A percentile compares a stretch with the other conserved stretches of the same genome.
These are phyloP conservation scores for Penicillium vulpinum DNA, from an alignment of 2,329 filamentous ascomycete species.

Conservation along the genomic window DNA sequence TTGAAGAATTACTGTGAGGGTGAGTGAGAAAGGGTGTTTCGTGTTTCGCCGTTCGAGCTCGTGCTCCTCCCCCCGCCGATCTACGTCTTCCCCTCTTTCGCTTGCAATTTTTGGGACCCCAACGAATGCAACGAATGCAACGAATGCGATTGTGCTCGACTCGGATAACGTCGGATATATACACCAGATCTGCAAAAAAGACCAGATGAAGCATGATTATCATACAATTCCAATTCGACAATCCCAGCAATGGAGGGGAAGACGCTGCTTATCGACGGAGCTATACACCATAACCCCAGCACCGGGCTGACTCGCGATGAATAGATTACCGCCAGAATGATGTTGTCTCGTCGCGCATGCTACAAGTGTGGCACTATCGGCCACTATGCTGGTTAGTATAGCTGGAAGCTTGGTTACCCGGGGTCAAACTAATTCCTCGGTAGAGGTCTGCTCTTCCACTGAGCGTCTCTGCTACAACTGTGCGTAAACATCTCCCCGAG, in stretches of 20 bases:
- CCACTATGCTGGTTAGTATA: slow-evolving; percentile 57
- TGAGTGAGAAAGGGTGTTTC: slow-evolving; percentile 23
- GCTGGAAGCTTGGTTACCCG: neutral
- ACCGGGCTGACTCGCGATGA: slow-evolving; percentile 18
- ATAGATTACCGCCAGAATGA: slow-evolving; percentile 57
- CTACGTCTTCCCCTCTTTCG: slow-evolving; percentile 12
- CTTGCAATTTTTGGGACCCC: slow-evolving; percentile 5
- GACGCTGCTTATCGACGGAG: slow-evolving; percentile 4
- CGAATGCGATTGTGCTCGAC: neutral
- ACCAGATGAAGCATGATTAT: neutral
- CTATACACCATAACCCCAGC: slow-evolving; percentile 3
- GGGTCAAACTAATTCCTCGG: slow-evolving; percentile 32
- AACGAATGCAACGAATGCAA: slow-evolving; percentile 1
- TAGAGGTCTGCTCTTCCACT: slow-evolving; percentile 94
- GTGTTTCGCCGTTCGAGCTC: slow-evolving; percentile 6
- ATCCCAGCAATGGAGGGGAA: slow-evolving; percentile 8
- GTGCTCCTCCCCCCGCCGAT: slow-evolving; percentile 9
- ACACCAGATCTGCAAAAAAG: neutral
- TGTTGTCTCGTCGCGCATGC: slow-evolving; percentile 80
- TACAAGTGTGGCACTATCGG: slow-evolving; percentile 78
- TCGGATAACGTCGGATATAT: neutral
- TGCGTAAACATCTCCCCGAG: slow-evolving; percentile 49
- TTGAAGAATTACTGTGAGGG: slow-evolving; percentile 29
- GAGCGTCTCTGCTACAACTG: slow-evolving; percentile 99
- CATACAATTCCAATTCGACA: neutral